phyloP scores from a whole-genome alignment of 352 stramenopile genomes.

The Phytophthora cryptogea region DNA sequence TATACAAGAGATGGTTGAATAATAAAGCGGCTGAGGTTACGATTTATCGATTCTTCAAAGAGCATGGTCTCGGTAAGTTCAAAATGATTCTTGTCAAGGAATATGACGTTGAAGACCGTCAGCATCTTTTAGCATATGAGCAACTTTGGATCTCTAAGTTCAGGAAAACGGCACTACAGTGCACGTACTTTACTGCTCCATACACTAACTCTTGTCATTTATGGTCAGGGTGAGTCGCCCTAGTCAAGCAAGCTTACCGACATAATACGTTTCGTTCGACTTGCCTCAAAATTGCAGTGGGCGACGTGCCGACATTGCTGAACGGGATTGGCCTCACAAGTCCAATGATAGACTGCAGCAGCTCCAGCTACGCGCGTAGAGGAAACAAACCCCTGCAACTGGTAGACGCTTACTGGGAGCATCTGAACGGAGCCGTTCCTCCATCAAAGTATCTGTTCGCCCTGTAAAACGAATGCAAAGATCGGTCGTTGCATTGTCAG shows the following conservation, averaged over 20 bases:
- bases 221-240: not conserved
- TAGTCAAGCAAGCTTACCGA: not conserved
- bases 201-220: not conserved
- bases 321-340: constrained; percentile 3
- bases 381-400: constrained; percentile 1
- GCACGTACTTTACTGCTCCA: not conserved
- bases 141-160: too few relatives aligned
- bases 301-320: constrained; percentile 2
- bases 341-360: constrained; percentile 9
- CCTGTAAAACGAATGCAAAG: constrained; percentile 2
- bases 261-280: not conserved
- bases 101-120: too few relatives aligned
- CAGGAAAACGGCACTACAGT: not conserved
- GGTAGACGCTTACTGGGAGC: constrained; percentile 1
- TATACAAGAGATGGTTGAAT: too few relatives aligned
- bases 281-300: not conserved
- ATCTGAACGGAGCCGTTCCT: constrained; percentile 3
- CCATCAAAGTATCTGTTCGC: too few relatives aligned
- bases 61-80: too few relatives aligned
- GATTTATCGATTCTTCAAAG: too few relatives aligned
- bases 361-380: not conserved
- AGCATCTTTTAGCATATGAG: too few relatives aligned
- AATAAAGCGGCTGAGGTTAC: too few relatives aligned
- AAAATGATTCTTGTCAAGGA: too few relatives aligned
- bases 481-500: not conserved